Evolutionary conservation across 2,329 filamentous ascomycete genomes (phyloP).

Genomic region (Xylaria sp.): DNA sequence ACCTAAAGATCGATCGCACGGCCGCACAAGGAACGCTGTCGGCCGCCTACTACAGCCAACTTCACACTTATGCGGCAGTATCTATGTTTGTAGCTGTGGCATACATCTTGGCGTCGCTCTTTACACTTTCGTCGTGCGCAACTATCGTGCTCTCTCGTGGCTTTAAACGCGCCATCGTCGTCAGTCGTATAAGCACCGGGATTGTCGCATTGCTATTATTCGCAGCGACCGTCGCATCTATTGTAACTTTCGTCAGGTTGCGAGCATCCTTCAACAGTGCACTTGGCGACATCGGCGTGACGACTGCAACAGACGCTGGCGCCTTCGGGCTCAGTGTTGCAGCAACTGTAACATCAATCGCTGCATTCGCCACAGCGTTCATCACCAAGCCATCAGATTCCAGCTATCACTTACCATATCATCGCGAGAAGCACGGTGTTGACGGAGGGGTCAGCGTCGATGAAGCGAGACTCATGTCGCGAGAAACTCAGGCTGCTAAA

Average conservation of each 20-base stretch:
- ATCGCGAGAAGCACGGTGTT: conserved; percentile 20
- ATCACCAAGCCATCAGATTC: conserved; percentile 12
- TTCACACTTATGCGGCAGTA: conserved; percentile 44
- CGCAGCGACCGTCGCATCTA: conserved; percentile 43
- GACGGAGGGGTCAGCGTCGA: not conserved
- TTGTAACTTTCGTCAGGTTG: conserved; percentile 44
- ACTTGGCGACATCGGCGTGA: conserved; percentile 44
- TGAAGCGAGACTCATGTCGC: conserved; percentile 15
- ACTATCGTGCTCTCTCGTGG: conserved; percentile 39
- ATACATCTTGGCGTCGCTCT: conserved; percentile 47
- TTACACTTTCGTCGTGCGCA: conserved; percentile 41
- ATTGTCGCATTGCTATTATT: conserved; percentile 45
- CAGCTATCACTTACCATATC: conserved; percentile 2
- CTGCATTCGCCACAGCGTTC: conserved; percentile 31
- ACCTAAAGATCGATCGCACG: conserved; percentile 48
- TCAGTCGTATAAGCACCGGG: conserved; percentile 37
- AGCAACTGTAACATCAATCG: conserved; percentile 42
- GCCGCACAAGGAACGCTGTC: conserved; percentile 39
- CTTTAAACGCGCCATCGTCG: conserved; percentile 31
- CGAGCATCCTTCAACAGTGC: conserved; percentile 44
- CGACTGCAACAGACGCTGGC: conserved; percentile 37
- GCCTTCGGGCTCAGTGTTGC: conserved; percentile 46
- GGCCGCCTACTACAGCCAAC: conserved; percentile 39
- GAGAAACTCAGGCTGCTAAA: conserved; percentile 1
- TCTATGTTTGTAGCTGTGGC: conserved; percentile 46